These are phyloP conservation scores for Thermothielavioides terrestris DNA, from an alignment of 495 filamentous ascomycete genomes.

Conservation along the genomic window DNA sequence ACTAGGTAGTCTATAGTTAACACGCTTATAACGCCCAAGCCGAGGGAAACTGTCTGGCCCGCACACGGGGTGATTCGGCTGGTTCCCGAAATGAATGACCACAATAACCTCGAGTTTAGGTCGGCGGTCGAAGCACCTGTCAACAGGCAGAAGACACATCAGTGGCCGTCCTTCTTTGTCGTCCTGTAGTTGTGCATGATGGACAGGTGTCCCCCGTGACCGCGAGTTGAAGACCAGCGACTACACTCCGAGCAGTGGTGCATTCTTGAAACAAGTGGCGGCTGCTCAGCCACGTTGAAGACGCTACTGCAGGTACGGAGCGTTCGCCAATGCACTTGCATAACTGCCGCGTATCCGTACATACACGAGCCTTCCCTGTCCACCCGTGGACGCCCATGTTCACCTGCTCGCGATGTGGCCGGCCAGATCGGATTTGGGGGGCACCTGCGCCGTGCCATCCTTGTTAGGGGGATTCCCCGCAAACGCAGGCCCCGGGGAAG, in stretches of 20 bases:
- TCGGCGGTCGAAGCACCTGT: background rate
- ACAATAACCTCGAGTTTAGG: background rate
- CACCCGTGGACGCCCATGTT: no score
- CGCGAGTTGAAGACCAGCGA: no score
- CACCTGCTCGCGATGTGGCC: no score
- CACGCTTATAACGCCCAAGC: conserved; percentile 6
- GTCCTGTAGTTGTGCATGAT: no score
- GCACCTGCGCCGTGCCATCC: background rate
- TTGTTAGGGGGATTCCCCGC: conserved; percentile 3
- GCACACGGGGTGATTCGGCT: background rate
- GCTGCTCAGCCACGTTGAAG: conserved; percentile 14
- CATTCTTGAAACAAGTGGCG: conserved; percentile 7
- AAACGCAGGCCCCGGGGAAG: background rate
- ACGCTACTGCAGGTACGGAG: conserved; percentile 20
- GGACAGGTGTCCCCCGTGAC: no score
- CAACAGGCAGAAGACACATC: no score
- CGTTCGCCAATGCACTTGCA: background rate
- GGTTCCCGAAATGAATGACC: background rate
- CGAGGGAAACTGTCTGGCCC: background rate
- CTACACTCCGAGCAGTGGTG: no score
- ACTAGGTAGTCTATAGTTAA: conserved; percentile 22
- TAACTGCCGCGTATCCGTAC: no score
- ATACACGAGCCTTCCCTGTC: background rate
- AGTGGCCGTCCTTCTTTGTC: no score
- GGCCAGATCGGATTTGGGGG: no score